These are phyloP conservation scores for Acanthamoeba castellanii DNA, from an alignment of 208 protist genomes.

Conservation along the genomic window DNA sequence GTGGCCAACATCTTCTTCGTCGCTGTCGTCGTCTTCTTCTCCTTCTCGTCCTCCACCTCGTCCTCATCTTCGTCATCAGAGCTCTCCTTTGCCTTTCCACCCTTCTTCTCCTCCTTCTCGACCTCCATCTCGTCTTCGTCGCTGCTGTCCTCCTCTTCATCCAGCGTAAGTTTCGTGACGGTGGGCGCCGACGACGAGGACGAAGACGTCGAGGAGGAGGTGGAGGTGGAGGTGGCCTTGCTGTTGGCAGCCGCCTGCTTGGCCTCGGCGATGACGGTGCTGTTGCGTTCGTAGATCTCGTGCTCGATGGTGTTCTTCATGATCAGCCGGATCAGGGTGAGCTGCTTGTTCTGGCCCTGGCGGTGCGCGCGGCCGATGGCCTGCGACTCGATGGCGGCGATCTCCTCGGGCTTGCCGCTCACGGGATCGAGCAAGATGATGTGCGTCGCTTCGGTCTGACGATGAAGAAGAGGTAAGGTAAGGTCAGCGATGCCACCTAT, in stretches of 20 bases:
- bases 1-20: too few species aligned
- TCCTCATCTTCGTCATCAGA: background rate
- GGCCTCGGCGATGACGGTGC: background rate
- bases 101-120: background rate
- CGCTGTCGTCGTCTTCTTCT: background rate
- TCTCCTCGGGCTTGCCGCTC: conserved; percentile 25
- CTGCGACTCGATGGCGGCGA: conserved; percentile 69
- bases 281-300: conserved; percentile 66
- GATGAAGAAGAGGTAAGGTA: too few species aligned
- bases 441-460: conserved; percentile 70
- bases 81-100: background rate
- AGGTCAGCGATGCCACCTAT: too few species aligned
- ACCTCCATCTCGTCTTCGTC: background rate
- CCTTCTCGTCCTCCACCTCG: background rate
- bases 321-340: conserved; percentile 71
- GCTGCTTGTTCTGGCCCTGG: conserved; percentile 73
- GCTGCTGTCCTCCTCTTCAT: background rate
- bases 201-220: background rate
- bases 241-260: background rate
- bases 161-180: background rate
- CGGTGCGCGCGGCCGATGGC: conserved; percentile 77
- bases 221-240: background rate
- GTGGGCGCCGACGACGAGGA: background rate
- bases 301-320: conserved; percentile 76
- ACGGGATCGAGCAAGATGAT: conserved; percentile 76